A percentile compares a stretch with the other conserved stretches of the same genome.
phyloP scores from a whole-genome alignment of 2,329 filamentous ascomycete genomes.

The Graphilbum ipis-grandicollis region DNA sequence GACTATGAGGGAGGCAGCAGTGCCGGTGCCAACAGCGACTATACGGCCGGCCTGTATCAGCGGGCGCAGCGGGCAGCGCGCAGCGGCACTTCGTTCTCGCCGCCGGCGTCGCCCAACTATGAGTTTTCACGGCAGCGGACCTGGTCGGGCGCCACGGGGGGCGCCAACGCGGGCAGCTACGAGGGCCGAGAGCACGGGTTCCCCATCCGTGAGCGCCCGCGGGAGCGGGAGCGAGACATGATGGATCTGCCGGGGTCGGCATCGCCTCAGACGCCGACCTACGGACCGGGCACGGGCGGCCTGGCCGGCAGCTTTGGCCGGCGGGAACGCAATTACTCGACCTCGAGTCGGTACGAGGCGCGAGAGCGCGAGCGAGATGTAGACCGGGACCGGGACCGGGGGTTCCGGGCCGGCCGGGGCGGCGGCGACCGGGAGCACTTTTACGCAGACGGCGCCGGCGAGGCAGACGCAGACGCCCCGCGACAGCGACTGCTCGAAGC shows the following conservation, averaged over 20 bases:
- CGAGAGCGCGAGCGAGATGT: constrained; percentile 5
- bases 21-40: neutral
- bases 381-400: too few species aligned
- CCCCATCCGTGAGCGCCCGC: neutral
- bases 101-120: constrained; percentile 5
- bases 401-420: too few species aligned
- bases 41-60: constrained; percentile 5
- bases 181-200: constrained; percentile 3
- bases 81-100: constrained; percentile 4
- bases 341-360: neutral
- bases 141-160: constrained; percentile 1
- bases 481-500: constrained; percentile 6
- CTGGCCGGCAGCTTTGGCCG: constrained; percentile 1
- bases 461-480: neutral
- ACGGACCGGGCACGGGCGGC: constrained; percentile 1
- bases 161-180: constrained; percentile 4
- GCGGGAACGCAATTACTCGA: neutral
- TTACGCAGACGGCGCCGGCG: neutral
- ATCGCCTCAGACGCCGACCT: constrained; percentile 6
- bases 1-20: constrained; percentile 2
- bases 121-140: constrained; percentile 5
- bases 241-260: constrained; percentile 1
- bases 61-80: constrained; percentile 3
- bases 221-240: constrained; percentile 1
- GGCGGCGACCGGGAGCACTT: too few species aligned